Conservation (phyloP, 2,329 filamentous ascomycete species). For the Colletotrichum shisoi region DNA sequence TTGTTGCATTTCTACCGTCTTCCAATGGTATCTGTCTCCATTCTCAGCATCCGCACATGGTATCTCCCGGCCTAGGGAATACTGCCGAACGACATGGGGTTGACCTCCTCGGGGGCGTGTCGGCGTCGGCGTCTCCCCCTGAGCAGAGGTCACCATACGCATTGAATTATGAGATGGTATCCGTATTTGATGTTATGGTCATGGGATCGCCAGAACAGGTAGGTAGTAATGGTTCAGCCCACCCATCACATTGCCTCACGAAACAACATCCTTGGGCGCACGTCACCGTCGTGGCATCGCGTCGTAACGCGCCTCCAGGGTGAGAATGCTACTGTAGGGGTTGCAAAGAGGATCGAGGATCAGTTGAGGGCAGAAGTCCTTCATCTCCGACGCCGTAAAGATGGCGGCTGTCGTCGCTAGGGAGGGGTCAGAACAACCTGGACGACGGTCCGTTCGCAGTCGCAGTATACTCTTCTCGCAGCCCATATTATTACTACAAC, state of each 20-base stretch:
- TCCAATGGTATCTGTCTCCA: conserved; percentile 48
- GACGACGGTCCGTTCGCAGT: background rate
- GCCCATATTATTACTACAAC: too few relatives aligned
- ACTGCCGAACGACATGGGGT: conserved; percentile 17
- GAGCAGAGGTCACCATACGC: background rate
- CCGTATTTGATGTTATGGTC: conserved; percentile 1
- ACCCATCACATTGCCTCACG: background rate
- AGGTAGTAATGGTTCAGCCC: background rate
- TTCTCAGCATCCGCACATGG: conserved; percentile 39
- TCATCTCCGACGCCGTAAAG: background rate
- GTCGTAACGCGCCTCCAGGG: conserved; percentile 2
- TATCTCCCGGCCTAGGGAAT: conserved; percentile 15
- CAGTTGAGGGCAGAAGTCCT: conserved; percentile 7
- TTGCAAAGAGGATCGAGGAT: conserved; percentile 3
- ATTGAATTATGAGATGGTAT: background rate
- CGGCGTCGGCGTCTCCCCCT: background rate
- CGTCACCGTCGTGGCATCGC: background rate
- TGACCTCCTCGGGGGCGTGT: conserved; percentile 7
- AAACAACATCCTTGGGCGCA: background rate
- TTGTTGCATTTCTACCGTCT: conserved; percentile 48
- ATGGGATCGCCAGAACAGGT: background rate
- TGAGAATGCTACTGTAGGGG: background rate
- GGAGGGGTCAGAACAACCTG: background rate
- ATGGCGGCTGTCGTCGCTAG: background rate
- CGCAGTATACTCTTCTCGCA: background rate